A percentile compares a stretch with the other conserved stretches of the same genome.
Evolutionary conservation across 2,329 filamentous ascomycete genomes (phyloP).

Genomic region (Talaromyces sp.): DNA sequence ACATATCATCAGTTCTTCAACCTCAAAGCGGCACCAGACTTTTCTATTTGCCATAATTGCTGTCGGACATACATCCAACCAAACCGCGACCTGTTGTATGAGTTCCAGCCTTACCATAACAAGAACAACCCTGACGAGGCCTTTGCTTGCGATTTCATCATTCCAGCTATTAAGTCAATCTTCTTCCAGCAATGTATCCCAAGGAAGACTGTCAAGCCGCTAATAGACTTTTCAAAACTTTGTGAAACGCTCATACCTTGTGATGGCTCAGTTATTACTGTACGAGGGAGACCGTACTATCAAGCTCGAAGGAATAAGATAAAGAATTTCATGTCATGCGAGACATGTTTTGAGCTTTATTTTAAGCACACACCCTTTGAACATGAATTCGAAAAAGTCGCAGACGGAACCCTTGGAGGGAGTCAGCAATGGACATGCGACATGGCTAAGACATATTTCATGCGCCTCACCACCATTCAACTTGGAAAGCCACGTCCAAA

Average conservation of each 20-base stretch:
- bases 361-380: background rate
- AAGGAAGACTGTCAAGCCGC: background rate
- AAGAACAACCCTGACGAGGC: background rate
- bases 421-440: background rate
- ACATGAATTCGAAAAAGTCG: background rate
- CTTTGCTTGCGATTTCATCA: background rate
- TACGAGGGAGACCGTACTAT: background rate
- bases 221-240: background rate
- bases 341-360: background rate
- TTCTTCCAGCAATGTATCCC: background rate
- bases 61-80: background rate
- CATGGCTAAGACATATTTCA: background rate
- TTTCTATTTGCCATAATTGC: background rate
- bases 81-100: background rate
- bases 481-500: background rate
- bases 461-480: background rate
- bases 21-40: background rate
- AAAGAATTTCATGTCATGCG: background rate
- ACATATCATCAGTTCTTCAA: background rate
- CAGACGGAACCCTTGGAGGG: background rate
- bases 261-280: background rate
- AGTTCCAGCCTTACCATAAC: background rate
- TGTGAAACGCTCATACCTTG: background rate
- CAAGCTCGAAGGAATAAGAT: background rate
- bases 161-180: background rate